phyloP scores from a whole-genome alignment of 768 basidiomycete genomes.

The Pleurotus ostreatus region DNA sequence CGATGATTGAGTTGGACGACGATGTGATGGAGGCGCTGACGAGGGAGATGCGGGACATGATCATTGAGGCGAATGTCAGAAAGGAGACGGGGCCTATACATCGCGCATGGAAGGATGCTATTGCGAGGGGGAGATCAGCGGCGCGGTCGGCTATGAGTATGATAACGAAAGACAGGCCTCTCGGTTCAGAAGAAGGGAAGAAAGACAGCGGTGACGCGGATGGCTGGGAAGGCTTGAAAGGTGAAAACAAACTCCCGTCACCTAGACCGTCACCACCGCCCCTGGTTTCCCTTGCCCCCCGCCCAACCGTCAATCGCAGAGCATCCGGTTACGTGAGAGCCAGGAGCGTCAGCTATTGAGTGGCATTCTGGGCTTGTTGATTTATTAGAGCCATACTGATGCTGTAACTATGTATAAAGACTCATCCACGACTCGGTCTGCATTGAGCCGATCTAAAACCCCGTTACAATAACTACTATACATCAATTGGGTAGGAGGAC shows the following conservation, averaged over 20 bases:
- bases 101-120: constrained; percentile 46
- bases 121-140: constrained; percentile 14
- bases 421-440: too few relatives aligned
- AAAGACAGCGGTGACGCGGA: not conserved
- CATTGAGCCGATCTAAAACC: too few relatives aligned
- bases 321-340: constrained; percentile 5
- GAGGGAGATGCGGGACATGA: constrained; percentile 59
- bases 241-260: not conserved
- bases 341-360: constrained; percentile 8
- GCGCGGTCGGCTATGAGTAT: not conserved
- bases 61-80: constrained; percentile 61
- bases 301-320: not conserved
- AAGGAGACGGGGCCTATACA: constrained; percentile 52
- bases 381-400: too few relatives aligned
- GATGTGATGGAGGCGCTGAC: constrained; percentile 38
- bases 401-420: too few relatives aligned
- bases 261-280: constrained; percentile 10
- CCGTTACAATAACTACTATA: too few relatives aligned
- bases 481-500: too few relatives aligned
- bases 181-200: too few relatives aligned
- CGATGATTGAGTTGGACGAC: constrained; percentile 13
- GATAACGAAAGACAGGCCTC: not conserved
- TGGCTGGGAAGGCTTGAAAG: not conserved
- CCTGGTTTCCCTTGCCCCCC: not conserved
- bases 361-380: too few relatives aligned